phyloP scores from a whole-genome alignment of 2,329 filamentous ascomycete species.

The Epichloe elymi region DNA sequence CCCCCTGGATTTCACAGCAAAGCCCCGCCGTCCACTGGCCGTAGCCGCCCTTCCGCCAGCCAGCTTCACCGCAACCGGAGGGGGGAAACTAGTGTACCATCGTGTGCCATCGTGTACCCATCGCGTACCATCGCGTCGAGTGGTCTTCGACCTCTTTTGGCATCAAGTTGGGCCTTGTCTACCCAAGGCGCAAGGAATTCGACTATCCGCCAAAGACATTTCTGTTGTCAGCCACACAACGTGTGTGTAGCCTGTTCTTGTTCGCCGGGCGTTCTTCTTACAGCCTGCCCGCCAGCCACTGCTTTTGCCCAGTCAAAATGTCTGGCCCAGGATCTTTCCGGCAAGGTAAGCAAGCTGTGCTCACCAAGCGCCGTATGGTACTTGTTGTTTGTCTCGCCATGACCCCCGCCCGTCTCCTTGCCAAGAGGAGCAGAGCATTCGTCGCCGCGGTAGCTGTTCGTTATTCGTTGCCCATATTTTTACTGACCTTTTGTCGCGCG shows the following conservation, averaged over 20 bases:
- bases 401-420: background rate
- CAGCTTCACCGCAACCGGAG: background rate
- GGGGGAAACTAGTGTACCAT: background rate
- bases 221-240: background rate
- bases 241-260: background rate
- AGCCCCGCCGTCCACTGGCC: conserved; percentile 1
- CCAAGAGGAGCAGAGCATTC: background rate
- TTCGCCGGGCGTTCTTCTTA: background rate
- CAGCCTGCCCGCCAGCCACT: background rate
- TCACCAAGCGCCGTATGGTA: background rate
- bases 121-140: background rate
- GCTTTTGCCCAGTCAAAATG: conserved; percentile 6
- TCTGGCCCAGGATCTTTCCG: conserved; percentile 6
- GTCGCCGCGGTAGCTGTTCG: background rate
- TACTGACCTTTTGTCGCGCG: conserved; percentile 1
- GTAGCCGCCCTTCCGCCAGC: conserved; percentile 3
- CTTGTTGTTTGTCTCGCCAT: background rate
- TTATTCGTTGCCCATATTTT: background rate
- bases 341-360: conserved; percentile 7
- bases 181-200: background rate
- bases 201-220: background rate
- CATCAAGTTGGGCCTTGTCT: conserved; percentile 2
- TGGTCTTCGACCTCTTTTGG: background rate
- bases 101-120: background rate
- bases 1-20: conserved; percentile 1